Evolutionary conservation across 306 rosid genomes (phyloP).

Genomic region (Vicia faba): DNA sequence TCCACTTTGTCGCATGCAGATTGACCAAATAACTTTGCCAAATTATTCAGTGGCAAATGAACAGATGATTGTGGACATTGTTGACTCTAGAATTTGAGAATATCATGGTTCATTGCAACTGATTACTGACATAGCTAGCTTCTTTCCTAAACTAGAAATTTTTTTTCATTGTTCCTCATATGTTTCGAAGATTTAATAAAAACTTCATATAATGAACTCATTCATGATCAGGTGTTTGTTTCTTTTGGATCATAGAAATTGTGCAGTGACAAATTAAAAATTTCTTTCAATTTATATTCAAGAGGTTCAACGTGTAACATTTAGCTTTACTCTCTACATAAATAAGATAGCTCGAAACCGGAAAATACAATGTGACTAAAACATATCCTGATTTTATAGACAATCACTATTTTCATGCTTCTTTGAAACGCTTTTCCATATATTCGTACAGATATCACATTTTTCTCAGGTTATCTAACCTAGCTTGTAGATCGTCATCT

Average conservation of each 20-base stretch:
- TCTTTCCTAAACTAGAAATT: not conserved
- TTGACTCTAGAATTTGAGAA: conserved; percentile 18
- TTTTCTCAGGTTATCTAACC: conserved; percentile 50
- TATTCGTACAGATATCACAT: conserved; percentile 18
- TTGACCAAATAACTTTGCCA: conserved; percentile 35
- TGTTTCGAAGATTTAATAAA: conserved; percentile 10
- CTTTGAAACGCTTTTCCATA: not conserved
- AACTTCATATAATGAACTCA: too few relatives aligned
- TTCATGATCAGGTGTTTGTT: conserved; percentile 22
- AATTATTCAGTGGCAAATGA: conserved; percentile 20
- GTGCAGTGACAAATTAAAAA: not conserved
- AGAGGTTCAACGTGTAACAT: conserved; percentile 25
- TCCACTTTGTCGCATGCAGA: conserved; percentile 47
- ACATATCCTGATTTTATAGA: conserved; percentile 8
- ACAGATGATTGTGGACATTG: conserved; percentile 25
- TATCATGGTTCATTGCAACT: conserved; percentile 10
- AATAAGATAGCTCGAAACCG: conserved; percentile 13
- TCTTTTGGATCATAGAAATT: not conserved
- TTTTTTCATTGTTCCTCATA: conserved; percentile 3
- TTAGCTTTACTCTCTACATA: conserved; percentile 23
- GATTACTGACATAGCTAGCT: conserved; percentile 5
- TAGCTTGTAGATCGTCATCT: conserved; percentile 69
- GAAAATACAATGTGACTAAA: conserved; percentile 19
- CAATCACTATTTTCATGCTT: conserved; percentile 26
- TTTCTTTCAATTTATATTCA: conserved; percentile 6